phyloP scores from a whole-genome alignment of 306 rosid species.

The Vigna unguiculata region DNA sequence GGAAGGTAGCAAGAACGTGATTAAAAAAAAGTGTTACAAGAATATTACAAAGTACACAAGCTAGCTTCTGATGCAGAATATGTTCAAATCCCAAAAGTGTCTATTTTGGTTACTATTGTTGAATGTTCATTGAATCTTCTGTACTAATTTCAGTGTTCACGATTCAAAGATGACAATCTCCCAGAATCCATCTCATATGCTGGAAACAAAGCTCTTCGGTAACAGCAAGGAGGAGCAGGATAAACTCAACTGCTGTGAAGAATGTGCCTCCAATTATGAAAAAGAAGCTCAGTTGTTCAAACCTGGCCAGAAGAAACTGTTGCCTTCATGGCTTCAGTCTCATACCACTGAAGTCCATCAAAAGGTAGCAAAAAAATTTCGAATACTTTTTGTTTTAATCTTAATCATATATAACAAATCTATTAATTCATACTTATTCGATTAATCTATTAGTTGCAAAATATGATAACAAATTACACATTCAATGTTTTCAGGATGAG shows the following conservation, averaged over 20 bases:
- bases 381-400: background rate
- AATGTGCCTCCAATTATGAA: constrained; percentile 76
- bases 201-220: constrained; percentile 63
- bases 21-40: constrained; percentile 19
- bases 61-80: background rate
- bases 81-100: background rate
- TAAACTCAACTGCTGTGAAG: constrained; percentile 68
- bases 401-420: background rate
- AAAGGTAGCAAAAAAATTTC: constrained; percentile 58
- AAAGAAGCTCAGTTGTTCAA: constrained; percentile 76
- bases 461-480: background rate
- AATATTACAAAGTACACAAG: constrained; percentile 6
- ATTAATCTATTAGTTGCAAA: background rate
- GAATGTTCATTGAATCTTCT: constrained; percentile 40
- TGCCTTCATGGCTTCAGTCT: constrained; percentile 95
- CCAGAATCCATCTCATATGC: constrained; percentile 48
- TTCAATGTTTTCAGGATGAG: constrained; percentile 60
- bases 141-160: constrained; percentile 57
- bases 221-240: constrained; percentile 60
- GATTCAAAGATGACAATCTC: constrained; percentile 64
- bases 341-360: constrained; percentile 62
- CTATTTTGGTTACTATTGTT: constrained; percentile 15
- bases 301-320: constrained; percentile 67
- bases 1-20: constrained; percentile 13
- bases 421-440: background rate